A percentile compares a stretch with the other conserved stretches of the same genome.
Evolutionary conservation across 805 yeast genomes (phyloP).

Genomic region (Cyberlindnera euphorbiae): DNA sequence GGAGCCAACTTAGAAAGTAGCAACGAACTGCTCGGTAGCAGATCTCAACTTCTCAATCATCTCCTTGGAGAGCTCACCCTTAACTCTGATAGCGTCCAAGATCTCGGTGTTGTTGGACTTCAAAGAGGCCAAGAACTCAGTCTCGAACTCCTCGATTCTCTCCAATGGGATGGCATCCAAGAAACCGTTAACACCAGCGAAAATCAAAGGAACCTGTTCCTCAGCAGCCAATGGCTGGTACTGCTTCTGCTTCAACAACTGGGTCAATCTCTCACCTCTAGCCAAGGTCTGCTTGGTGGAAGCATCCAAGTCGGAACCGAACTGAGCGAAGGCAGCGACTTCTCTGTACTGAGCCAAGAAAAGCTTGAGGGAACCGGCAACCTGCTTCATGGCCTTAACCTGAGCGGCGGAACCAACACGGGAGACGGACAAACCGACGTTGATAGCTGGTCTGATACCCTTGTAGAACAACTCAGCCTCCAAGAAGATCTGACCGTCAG

Average conservation of each 20-base stretch:
- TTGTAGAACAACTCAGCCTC: slow-evolving; percentile 99
- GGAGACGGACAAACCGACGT: slow-evolving; percentile 99
- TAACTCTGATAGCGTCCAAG: slow-evolving; percentile 75
- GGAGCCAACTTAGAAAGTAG: slow-evolving; percentile 60
- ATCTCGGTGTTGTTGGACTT: slow-evolving; percentile 85
- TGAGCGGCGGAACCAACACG: slow-evolving; percentile 99
- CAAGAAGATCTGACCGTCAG: slow-evolving; percentile 97
- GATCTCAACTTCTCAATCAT: slow-evolving; percentile 80
- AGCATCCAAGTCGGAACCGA: slow-evolving; percentile 99
- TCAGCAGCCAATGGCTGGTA: slow-evolving; percentile 95
- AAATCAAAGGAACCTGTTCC: slow-evolving; percentile 98
- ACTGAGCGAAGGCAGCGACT: slow-evolving; percentile 99
- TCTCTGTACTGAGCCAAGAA: slow-evolving; percentile 99
- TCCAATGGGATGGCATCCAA: slow-evolving; percentile 81
- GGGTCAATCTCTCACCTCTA: slow-evolving; percentile 99
- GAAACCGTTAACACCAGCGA: slow-evolving; percentile 99
- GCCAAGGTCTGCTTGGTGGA: slow-evolving; percentile 97
- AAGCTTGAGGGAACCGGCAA: slow-evolving; percentile 99
- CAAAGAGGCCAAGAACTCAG: slow-evolving; percentile 86
- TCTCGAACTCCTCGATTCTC: slow-evolving; percentile 88
- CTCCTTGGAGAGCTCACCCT: slow-evolving; percentile 90
- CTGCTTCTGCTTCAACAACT: slow-evolving; percentile 97
- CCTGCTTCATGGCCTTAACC: slow-evolving; percentile 99
- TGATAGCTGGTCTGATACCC: slow-evolving; percentile 99
- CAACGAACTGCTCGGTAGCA: slow-evolving; percentile 89